phyloP scores from a whole-genome alignment of 805 yeast species.

The Cyberlindnera japonica region DNA sequence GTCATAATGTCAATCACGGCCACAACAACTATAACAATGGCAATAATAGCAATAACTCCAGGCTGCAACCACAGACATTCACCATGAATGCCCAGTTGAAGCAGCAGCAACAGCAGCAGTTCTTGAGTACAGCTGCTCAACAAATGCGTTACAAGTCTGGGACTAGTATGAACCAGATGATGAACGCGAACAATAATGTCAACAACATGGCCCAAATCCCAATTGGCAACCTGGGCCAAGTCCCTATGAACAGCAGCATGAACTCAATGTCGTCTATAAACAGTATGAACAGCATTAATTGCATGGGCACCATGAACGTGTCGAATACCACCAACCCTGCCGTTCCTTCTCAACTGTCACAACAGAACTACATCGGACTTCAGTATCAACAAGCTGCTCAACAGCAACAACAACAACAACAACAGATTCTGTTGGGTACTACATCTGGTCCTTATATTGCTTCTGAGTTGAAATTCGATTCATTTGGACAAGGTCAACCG shows the following conservation, averaged over 20 bases:
- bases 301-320: conserved; percentile 5
- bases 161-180: conserved; percentile 1
- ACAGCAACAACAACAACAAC: conserved; percentile 11
- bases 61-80: conserved; percentile 17
- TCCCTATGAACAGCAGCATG: conserved; percentile 1
- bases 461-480: conserved; percentile 10
- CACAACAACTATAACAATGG: conserved; percentile 7
- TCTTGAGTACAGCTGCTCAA: conserved; percentile 16
- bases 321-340: conserved; percentile 1
- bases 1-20: conserved; percentile 10
- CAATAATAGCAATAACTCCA: conserved; percentile 10
- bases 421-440: conserved; percentile 4
- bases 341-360: conserved; percentile 3
- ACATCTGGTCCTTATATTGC: too few species aligned
- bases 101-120: conserved; percentile 26
- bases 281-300: conserved; percentile 6
- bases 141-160: conserved; percentile 20
- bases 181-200: not conserved
- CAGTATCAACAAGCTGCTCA: conserved; percentile 2
- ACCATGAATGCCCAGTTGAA: conserved; percentile 24
- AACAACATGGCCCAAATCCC: not conserved
- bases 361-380: not conserved
- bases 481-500: conserved; percentile 15
- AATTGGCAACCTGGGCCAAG: too few species aligned
- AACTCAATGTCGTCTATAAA: conserved; percentile 1